phyloP scores from a whole-genome alignment of 2,329 filamentous ascomycete genomes.

The Fusarium sarcochroum region DNA sequence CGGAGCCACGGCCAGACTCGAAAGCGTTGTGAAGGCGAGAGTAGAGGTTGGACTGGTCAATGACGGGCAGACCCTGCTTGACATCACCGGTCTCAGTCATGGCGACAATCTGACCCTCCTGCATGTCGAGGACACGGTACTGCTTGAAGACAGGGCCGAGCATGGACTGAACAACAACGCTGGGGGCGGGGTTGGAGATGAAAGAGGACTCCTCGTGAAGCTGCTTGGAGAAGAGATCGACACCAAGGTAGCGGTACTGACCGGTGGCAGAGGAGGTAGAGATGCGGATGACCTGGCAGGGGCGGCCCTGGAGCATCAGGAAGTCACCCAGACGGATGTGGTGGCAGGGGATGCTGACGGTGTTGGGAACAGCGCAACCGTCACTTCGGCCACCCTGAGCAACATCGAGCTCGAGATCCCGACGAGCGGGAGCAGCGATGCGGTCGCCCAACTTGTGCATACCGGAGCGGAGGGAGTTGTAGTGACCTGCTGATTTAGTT shows the following conservation, averaged over 20 bases:
- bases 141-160: constrained; percentile 99
- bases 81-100: constrained; percentile 99
- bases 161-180: constrained; percentile 99
- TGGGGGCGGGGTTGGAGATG: constrained; percentile 96
- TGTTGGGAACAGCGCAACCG: constrained; percentile 72
- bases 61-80: constrained; percentile 93
- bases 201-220: constrained; percentile 99
- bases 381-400: constrained; percentile 39
- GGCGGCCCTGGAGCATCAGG: constrained; percentile 97
- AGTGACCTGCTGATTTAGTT: constrained; percentile 62
- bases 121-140: constrained; percentile 98
- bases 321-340: constrained; percentile 99
- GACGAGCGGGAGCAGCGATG: constrained; percentile 63
- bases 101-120: constrained; percentile 88
- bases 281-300: constrained; percentile 99
- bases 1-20: constrained; percentile 90
- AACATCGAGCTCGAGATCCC: constrained; percentile 65
- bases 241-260: constrained; percentile 99
- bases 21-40: constrained; percentile 85
- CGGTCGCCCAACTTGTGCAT: constrained; percentile 71
- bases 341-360: constrained; percentile 98
- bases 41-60: constrained; percentile 94
- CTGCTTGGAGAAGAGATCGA: constrained; percentile 99
- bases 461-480: constrained; percentile 71
- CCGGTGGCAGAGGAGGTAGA: constrained; percentile 97